A percentile compares a stretch with the other conserved stretches of the same genome.
Evolutionary conservation across 805 yeast genomes (phyloP).

Genomic region (Barnettozyma vustinii): DNA sequence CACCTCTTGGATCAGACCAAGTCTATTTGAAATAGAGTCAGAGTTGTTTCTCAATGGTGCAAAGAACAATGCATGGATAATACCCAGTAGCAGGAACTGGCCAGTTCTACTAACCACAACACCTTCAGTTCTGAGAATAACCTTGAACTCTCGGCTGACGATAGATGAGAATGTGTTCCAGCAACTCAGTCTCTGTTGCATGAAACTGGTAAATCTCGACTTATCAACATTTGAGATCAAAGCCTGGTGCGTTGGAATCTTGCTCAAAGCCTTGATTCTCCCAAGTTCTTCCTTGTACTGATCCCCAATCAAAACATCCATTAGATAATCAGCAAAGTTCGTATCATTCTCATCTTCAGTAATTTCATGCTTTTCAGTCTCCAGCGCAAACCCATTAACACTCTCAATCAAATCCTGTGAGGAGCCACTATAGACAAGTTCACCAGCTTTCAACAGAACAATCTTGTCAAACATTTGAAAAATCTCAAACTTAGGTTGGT

Average conservation of each 20-base stretch:
- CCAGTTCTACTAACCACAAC: slow-evolving; percentile 59
- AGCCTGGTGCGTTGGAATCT: not conserved
- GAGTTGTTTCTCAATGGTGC: slow-evolving; percentile 45
- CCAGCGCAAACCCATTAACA: slow-evolving; percentile 27
- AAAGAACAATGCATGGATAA: slow-evolving; percentile 63
- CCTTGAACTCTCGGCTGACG: slow-evolving; percentile 29
- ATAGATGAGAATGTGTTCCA: slow-evolving; percentile 30
- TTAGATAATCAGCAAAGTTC: slow-evolving; percentile 69
- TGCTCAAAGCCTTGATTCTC: slow-evolving; percentile 8
- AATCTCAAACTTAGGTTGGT: slow-evolving; percentile 73
- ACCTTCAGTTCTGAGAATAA: slow-evolving; percentile 47
- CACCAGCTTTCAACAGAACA: slow-evolving; percentile 42
- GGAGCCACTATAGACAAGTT: slow-evolving; percentile 55
- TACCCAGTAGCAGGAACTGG: slow-evolving; percentile 62
- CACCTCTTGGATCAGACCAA: slow-evolving; percentile 74
- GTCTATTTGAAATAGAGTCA: slow-evolving; percentile 55
- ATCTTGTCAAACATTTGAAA: slow-evolving; percentile 65
- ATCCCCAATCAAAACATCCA: slow-evolving; percentile 62
- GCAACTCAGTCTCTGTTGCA: slow-evolving; percentile 9
- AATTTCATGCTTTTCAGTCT: slow-evolving; percentile 9
- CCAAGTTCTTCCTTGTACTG: slow-evolving; percentile 31
- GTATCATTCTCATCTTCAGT: slow-evolving; percentile 36
- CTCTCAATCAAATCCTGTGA: slow-evolving; percentile 41
- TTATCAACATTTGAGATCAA: not conserved
- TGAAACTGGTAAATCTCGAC: slow-evolving; percentile 1